Evolutionary conservation across 768 basidiomycete species (phyloP), one percentile per base, ranked within the genome.

Genomic region (Basidioascus undulatus): DNA sequence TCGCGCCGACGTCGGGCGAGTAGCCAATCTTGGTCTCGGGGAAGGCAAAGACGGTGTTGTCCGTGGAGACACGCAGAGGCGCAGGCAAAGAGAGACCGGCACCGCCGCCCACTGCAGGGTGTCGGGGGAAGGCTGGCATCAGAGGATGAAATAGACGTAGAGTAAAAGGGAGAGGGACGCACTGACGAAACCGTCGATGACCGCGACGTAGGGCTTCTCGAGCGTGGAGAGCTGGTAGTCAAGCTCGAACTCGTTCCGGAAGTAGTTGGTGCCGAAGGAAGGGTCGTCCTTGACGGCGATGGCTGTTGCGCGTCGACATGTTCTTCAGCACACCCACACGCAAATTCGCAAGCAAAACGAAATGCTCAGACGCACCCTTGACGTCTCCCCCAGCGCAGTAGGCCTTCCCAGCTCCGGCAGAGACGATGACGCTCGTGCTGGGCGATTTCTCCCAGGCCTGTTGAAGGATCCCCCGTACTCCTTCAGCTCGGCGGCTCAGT

Each of bases 381-480:
- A 98, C 79, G 58, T 98, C 92, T 33, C 92, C 92, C 12, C 92
- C 92, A 6, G 81, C 76, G 52, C 86, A 96, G 55, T 94, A 96
- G 11, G 76, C 80, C 44, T 72, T 65, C 4, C 74, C 76, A 11
- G 57, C 53, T 9, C 78, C 79, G 25, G 68, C 67, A 26, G 75
- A 77, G 28, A 82, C 66, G 44, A 92, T 70, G 23, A 75, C 65
- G 42, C 69, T 67, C 49, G 72, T 72, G 6, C 81, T 65, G 37
- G 74, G 67, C 23, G 79, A 72, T 27, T 65, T 59, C 45, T 68
- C 65, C 78, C 80, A 83, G 63, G 72, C 70, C 80, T 83, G 32
- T n/a, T 33, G 16, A 28, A 25, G 32, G 27, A 26, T 43, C 15
- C 32, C 36, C 23, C 9, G 30, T 15, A 45, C 38, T 31, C 25